Evolutionary conservation across 2,329 filamentous ascomycete genomes (phyloP).

Genomic region (Esteya vermicola): DNA sequence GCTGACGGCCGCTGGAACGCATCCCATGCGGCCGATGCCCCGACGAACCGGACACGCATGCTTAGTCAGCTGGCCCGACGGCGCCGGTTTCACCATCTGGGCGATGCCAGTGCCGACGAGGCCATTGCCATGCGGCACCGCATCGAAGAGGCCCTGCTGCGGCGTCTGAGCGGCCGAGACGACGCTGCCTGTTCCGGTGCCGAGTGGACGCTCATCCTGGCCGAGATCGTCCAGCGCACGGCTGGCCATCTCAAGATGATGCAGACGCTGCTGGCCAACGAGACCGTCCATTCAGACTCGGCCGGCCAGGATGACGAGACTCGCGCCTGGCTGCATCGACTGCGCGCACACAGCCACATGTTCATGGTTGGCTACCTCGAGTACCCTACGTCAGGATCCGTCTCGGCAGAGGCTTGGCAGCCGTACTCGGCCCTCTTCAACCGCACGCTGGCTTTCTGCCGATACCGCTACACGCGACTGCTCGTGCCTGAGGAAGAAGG

Average conservation of each 20-base stretch:
- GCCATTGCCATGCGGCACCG: constrained; percentile 19
- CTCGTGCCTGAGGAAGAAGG: constrained; percentile 13
- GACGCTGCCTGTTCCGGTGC: constrained; percentile 20
- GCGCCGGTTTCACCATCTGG: constrained; percentile 22
- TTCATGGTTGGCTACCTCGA: constrained; percentile 29
- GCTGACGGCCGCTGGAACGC: constrained; percentile 23
- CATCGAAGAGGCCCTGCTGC: constrained; percentile 17
- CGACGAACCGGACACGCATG: constrained; percentile 14
- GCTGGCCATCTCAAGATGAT: constrained; percentile 19
- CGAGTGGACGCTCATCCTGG: constrained; percentile 27
- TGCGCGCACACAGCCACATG: constrained; percentile 25
- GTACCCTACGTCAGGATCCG: constrained; percentile 19
- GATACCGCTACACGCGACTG: constrained; percentile 24
- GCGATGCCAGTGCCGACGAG: constrained; percentile 16
- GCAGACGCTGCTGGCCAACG: constrained; percentile 13
- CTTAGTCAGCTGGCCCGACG: constrained; percentile 21
- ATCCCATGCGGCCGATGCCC: not conserved
- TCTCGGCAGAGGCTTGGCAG: constrained; percentile 15
- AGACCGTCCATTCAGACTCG: constrained; percentile 2
- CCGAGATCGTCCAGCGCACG: constrained; percentile 26
- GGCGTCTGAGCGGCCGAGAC: constrained; percentile 10
- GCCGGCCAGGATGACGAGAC: constrained; percentile 14
- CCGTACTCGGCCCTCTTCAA: constrained; percentile 18
- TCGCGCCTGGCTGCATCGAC: constrained; percentile 16
- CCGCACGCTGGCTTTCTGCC: constrained; percentile 25